Conservation (phyloP, 805 yeast genomes). For the Candida lessepsii region DNA sequence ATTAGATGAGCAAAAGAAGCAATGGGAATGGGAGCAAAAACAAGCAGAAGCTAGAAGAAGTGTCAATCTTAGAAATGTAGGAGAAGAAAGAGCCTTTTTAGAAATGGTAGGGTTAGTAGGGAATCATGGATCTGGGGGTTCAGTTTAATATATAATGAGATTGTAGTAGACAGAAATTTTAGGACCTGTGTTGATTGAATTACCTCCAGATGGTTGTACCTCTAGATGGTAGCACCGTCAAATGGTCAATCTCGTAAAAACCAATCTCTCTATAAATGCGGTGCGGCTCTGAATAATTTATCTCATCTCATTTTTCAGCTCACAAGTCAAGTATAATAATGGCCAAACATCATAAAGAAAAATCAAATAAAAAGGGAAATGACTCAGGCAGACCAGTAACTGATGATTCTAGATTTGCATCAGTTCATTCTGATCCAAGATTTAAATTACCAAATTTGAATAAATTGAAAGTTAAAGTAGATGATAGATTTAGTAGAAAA, state of each 20-base stretch:
- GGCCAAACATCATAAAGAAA: slow-evolving; percentile 6
- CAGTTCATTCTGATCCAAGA: slow-evolving; percentile 84
- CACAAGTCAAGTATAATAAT: background rate
- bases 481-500: slow-evolving; percentile 74
- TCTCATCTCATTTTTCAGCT: slow-evolving; percentile 10
- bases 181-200: no score
- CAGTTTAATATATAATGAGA: slow-evolving; percentile 22
- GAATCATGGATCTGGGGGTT: slow-evolving; percentile 46
- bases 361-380: slow-evolving; percentile 10
- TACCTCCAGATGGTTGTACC: no score
- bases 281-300: slow-evolving; percentile 2
- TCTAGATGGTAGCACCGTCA: no score
- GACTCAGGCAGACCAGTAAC: slow-evolving; percentile 34
- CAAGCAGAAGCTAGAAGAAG: slow-evolving; percentile 79
- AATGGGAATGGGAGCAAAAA: slow-evolving; percentile 89
- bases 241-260: no score
- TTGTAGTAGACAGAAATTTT: no score
- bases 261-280: no score
- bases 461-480: slow-evolving; percentile 73
- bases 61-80: slow-evolving; percentile 61
- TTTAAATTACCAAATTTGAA: slow-evolving; percentile 72
- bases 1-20: slow-evolving; percentile 67
- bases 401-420: slow-evolving; percentile 72
- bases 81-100: slow-evolving; percentile 80
- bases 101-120: slow-evolving; percentile 77